Evolutionary conservation across 305 asterid species (phyloP), one percentile per base, ranked within the genome.

Genomic region (Galium porrigens): DNA sequence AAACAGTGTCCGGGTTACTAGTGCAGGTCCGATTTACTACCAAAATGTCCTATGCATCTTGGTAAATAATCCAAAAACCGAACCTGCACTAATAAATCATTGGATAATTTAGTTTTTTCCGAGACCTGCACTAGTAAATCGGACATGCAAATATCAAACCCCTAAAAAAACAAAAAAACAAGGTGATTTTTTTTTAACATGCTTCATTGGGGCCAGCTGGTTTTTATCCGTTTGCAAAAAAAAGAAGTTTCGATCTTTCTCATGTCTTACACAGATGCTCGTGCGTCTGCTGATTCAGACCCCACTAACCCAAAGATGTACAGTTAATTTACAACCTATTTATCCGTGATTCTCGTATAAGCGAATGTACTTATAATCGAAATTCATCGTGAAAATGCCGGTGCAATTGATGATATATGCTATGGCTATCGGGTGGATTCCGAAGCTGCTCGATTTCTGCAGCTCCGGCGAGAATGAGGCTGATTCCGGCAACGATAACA

Each of bases 361-460:
- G 52, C 4, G 52, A 46, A 0, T n/a, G 52, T 5, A 15, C 52
- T 46, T 5, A 46, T n/a, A 15, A 46, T 46, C 52, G 7, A 14
- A 46, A 46, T 15, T n/a, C 52, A 46, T 20, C 15, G 52, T 11
- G 17, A 27, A 52, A 53, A 18, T 53, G 30, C 11, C 30, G 14
- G 5, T 53, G 15, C 32, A 20, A 22, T 18, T 20, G 10, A 6
- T 52, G 29, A 18, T 52, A 17, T 32, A 0, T 30, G 70, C n/a
- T 29, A 44, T 29, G 30, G 25, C 58, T 41, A 10, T 58, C 60
- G 15, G 72, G 66, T 68, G 59, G 72, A 33, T 68, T 51, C 8
- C 66, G 36, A 36, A 68, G 44, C 5, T 34, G 9, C 53, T 48
- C 61, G 52, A 48, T 7, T 48, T 33, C 9, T 33, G 53, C 57